These are phyloP conservation scores for Chrysophaeum taylorii DNA, from an alignment of 352 stramenopile species.

Conservation along the genomic window DNA sequence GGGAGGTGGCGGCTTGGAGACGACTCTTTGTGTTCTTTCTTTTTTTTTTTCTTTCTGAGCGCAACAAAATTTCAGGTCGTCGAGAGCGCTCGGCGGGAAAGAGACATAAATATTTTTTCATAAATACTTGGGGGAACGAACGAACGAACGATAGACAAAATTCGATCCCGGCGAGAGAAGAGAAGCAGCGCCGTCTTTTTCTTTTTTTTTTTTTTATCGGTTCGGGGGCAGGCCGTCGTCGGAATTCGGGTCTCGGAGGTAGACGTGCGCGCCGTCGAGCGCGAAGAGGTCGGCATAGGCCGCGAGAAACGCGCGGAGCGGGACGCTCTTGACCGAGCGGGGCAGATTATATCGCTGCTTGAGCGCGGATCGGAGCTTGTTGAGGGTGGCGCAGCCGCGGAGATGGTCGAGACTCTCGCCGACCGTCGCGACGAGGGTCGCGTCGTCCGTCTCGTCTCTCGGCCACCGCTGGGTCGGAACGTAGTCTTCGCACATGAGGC, in stretches of 20 bases:
- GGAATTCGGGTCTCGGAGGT: neutral
- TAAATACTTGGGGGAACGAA: too few species aligned
- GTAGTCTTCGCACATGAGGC: neutral
- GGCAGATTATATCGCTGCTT: neutral
- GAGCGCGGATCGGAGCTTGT: neutral
- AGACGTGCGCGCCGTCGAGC: conserved; percentile 1
- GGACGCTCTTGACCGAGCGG: conserved; percentile 2
- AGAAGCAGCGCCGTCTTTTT: too few species aligned
- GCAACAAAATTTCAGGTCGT: too few species aligned
- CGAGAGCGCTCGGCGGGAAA: too few species aligned
- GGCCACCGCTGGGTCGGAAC: conserved; percentile 5
- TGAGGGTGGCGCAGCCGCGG: neutral
- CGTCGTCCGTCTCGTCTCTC: neutral
- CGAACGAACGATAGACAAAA: too few species aligned
- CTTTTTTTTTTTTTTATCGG: too few species aligned
- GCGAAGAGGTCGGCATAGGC: neutral
- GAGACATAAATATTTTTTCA: too few species aligned
- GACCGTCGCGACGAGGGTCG: neutral
- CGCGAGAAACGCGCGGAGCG: neutral
- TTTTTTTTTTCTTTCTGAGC: too few species aligned
- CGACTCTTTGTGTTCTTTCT: too few species aligned
- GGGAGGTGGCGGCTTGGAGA: too few species aligned
- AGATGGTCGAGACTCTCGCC: neutral
- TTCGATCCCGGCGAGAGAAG: too few species aligned
- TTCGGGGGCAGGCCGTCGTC: too few species aligned